Base-by-base conservation (phyloP, 1,139 yeast species). In the Saccharomyces uvarum region DNA sequence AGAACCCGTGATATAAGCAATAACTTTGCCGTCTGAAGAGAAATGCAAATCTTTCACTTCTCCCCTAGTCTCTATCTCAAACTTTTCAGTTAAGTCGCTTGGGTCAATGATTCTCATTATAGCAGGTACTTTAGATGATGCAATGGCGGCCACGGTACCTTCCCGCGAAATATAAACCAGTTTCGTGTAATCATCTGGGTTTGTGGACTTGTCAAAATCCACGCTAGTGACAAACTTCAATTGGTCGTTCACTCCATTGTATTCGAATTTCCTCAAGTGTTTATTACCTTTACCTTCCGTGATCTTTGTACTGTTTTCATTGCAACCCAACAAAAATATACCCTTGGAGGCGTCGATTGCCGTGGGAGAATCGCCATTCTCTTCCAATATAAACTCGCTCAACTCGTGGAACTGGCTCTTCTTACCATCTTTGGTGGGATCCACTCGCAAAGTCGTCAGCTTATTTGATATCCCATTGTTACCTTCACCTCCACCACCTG, bases 401-500 rank as follows among this genome's bases (percentile, higher is more conserved):
- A 77, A 80, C 60, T 80, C 73, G 62, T 80, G 84, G 55, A 85
- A 67, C 50, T 80, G 76, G 56, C 80, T 76, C 57, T 79, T 77
- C 29, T 72, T 65, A 46, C 9, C 24, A 3, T 27, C 13, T 6
- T 14, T 24, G 6, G 21, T 13, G 9, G 44, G 44, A 14, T 38
- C 9, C 26, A 31, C 21, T 14, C 32, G 24, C 47, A 47, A 47
- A 16, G 86, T 86, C 21, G 89, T 81, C 63, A 91, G 75, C 69
- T 86, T 88, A 71, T 91, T 91, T 49, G 93, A 88, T 54, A 91
- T 83, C 49, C 97, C 97, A 67, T 90, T 86, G 65, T 82, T 85
- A 21, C 97, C 96, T 70, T 89, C 97, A 48, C 98, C 98, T 42
- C 97, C 97, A 50, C 98, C 98, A 33, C 98, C 98, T 7, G 89